A percentile compares a stretch with the other conserved stretches of the same genome.
Evolutionary conservation across 2,329 filamentous ascomycete genomes (phyloP).

Genomic region (Trichophyton rubrum): DNA sequence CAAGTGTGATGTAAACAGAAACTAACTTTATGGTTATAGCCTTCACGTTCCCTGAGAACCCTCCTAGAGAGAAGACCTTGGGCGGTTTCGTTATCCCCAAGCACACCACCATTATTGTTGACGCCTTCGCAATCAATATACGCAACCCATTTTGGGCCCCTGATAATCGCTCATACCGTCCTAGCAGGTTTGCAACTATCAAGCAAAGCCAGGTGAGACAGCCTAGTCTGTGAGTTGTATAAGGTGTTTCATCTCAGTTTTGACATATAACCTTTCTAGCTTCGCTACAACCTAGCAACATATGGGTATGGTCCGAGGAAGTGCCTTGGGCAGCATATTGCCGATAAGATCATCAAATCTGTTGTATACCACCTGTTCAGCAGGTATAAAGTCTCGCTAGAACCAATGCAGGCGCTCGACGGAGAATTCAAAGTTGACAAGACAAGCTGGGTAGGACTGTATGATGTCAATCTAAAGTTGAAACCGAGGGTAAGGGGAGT

Average conservation of each 20-base stretch:
- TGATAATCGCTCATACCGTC: slow-evolving; percentile 26
- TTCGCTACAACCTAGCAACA: slow-evolving; percentile 1
- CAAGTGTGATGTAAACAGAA: neutral
- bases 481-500: neutral
- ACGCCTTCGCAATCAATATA: slow-evolving; percentile 34
- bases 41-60: neutral
- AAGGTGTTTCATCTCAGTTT: neutral
- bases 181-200: slow-evolving; percentile 15
- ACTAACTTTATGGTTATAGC: neutral
- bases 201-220: neutral
- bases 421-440: neutral
- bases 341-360: neutral
- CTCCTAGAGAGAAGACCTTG: slow-evolving; percentile 11
- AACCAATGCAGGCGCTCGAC: neutral
- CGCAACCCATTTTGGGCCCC: slow-evolving; percentile 29
- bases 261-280: neutral
- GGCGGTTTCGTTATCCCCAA: slow-evolving; percentile 28
- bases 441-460: neutral
- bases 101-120: slow-evolving; percentile 32
- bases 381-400: neutral
- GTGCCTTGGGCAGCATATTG: slow-evolving; percentile 2
- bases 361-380: neutral
- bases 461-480: neutral
- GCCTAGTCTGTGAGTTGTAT: neutral
- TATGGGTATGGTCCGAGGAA: slow-evolving; percentile 5